A percentile compares a stretch with the other conserved stretches of the same genome.
Conservation (phyloP, 2,329 filamentous ascomycete species). For the Sporothrix inflata region DNA sequence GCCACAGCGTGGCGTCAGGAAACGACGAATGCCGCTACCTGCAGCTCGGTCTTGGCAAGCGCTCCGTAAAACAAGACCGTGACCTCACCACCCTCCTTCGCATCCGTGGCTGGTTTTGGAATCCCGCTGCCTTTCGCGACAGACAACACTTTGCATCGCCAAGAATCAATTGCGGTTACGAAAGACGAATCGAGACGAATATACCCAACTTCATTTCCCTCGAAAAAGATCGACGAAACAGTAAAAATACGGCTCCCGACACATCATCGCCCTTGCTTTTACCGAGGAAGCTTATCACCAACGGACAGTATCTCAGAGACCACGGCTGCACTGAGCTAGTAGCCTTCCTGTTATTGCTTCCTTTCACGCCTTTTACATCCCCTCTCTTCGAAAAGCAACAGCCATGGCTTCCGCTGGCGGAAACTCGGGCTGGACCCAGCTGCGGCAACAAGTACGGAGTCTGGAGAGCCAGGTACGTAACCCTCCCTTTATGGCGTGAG, state of each 20-base stretch:
- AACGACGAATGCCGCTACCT: background rate
- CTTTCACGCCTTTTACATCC: background rate
- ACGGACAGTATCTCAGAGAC: background rate
- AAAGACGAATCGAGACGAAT: background rate
- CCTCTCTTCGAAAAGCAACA: background rate
- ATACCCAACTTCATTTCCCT: background rate
- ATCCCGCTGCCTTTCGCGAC: background rate
- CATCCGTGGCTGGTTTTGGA: background rate
- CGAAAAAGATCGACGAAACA: background rate
- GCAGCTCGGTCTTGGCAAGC: background rate
- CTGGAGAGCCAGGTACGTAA: slow-evolving; percentile 81
- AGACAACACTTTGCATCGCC: background rate
- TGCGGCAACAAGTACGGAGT: slow-evolving; percentile 86
- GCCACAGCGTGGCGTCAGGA: slow-evolving; percentile 3
- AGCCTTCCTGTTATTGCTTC: background rate
- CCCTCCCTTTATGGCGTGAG: background rate
- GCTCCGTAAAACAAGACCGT: background rate
- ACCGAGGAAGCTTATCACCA: slow-evolving; percentile 9
- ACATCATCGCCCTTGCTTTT: background rate
- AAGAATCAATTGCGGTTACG: background rate
- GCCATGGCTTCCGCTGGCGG: slow-evolving; percentile 33
- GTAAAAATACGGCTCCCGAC: background rate
- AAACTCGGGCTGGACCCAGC: slow-evolving; percentile 79
- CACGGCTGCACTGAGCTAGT: background rate
- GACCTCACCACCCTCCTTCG: slow-evolving; percentile 18